These are phyloP conservation scores for Hirsutella rhossiliensis DNA, from an alignment of 2,329 filamentous ascomycete genomes.

Conservation along the genomic window DNA sequence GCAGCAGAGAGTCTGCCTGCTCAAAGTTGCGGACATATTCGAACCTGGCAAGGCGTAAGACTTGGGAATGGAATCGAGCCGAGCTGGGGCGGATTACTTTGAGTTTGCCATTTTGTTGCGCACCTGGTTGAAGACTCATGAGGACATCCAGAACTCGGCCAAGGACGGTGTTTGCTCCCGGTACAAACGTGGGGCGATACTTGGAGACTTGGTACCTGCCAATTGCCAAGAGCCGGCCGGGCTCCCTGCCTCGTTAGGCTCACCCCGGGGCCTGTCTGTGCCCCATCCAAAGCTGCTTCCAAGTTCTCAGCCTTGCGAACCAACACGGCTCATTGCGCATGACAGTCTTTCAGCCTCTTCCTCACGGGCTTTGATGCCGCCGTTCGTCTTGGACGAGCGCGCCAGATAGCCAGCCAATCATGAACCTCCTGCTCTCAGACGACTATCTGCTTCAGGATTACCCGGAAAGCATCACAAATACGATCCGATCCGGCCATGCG, in stretches of 20 bases:
- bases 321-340: no score
- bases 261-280: no score
- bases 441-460: conserved; percentile 66
- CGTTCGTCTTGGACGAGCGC: conserved; percentile 5
- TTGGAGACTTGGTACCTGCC: no score
- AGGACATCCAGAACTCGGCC: no score
- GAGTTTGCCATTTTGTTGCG: conserved; percentile 38
- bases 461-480: conserved; percentile 79
- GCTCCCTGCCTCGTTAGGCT: no score
- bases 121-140: no score
- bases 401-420: conserved; percentile 13
- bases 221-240: no score
- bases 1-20: conserved; percentile 65
- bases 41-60: conserved; percentile 43
- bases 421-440: conserved; percentile 50
- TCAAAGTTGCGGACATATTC: conserved; percentile 92
- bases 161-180: no score
- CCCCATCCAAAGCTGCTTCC: background rate
- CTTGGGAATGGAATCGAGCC: background rate
- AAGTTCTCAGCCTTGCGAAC: conserved; percentile 21
- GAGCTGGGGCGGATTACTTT: conserved; percentile 25
- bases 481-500: conserved; percentile 61
- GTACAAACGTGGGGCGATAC: no score
- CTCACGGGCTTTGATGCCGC: background rate
- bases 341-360: conserved; percentile 6